Evolutionary conservation across 306 rosid genomes (phyloP), one percentile per base, ranked within the genome.

Genomic region (Erythrophleum fordii): DNA sequence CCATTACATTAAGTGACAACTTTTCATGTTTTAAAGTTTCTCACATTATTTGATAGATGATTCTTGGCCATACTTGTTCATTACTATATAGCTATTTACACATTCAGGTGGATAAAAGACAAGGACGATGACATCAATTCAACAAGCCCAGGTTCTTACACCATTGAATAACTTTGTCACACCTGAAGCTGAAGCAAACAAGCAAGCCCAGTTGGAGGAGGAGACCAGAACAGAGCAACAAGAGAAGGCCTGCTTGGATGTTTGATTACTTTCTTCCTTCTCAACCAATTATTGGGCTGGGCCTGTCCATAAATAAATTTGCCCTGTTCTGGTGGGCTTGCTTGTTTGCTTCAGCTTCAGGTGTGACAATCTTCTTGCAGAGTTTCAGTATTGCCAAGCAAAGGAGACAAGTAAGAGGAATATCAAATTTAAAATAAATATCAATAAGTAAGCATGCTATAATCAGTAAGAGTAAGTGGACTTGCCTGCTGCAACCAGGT

Each of bases 401-500:
- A 55, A 2, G 29, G 29, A 56, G 64, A 23, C 34, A 22, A 23
- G 29, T 35, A 5, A 35, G 39, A 26, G 37, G 60, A 65, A 41
- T 3, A 14, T 12, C 75, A 26, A 64, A 48, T n/a, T n/a, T n/a
- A n/a, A n/a, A n/a, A n/a, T n/a, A n/a, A n/a, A n/a, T n/a, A n/a
- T n/a, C n/a, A n/a, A n/a, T n/a, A n/a, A n/a, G n/a, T n/a, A n/a
- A n/a, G n/a, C n/a, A n/a, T n/a, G n/a, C n/a, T n/a, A 31, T 4
- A 18, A 35, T 81, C 61, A 14, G 37, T 58, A 53, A 55, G 81
- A 25, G 70, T 68, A 37, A 74, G 75, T 84, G 59, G 79, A 88
- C 93, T 87, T 88, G 88, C 97, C 98, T 94, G n/a, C 86, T 89
- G 95, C 85, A 94, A 75, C 98, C 97, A 94, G 41, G 93, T 93